Evolutionary conservation across 2,329 filamentous ascomycete genomes (phyloP).

Genomic region (Sporothrix protearum): DNA sequence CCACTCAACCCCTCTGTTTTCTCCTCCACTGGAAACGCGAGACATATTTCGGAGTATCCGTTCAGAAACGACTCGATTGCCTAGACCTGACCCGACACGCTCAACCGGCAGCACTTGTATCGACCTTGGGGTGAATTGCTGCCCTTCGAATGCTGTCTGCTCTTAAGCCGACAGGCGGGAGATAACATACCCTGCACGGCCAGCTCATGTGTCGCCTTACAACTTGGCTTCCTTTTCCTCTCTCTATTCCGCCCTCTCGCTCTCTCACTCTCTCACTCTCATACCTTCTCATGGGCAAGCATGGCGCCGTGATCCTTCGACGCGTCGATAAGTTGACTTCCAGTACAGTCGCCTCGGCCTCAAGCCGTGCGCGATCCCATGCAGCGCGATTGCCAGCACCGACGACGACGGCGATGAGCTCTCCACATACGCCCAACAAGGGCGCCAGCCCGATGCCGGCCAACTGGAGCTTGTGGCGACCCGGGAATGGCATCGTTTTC

Average conservation of each 20-base stretch:
- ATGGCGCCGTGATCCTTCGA: slow-evolving; percentile 16
- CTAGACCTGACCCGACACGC: neutral
- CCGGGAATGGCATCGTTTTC: slow-evolving; percentile 41
- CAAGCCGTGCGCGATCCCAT: neutral
- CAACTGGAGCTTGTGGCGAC: slow-evolving; percentile 37
- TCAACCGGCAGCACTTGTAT: neutral
- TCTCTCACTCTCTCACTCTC: neutral
- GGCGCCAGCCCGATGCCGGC: slow-evolving; percentile 1
- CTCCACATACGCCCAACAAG: neutral
- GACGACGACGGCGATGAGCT: neutral
- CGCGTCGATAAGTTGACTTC: neutral
- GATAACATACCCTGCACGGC: neutral
- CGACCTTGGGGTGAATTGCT: neutral
- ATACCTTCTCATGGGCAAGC: slow-evolving; percentile 17
- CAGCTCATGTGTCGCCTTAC: too few species aligned
- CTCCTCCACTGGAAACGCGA: too few species aligned
- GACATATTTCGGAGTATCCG: neutral
- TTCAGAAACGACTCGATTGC: neutral
- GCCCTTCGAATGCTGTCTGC: neutral
- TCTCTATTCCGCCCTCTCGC: neutral
- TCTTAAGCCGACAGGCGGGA: neutral
- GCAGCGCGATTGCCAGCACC: neutral
- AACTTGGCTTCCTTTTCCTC: too few species aligned
- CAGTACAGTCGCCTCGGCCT: neutral
- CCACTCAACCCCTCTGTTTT: neutral